Conservation (phyloP, 495 filamentous ascomycete genomes). For the Penicillium crystallinum region DNA sequence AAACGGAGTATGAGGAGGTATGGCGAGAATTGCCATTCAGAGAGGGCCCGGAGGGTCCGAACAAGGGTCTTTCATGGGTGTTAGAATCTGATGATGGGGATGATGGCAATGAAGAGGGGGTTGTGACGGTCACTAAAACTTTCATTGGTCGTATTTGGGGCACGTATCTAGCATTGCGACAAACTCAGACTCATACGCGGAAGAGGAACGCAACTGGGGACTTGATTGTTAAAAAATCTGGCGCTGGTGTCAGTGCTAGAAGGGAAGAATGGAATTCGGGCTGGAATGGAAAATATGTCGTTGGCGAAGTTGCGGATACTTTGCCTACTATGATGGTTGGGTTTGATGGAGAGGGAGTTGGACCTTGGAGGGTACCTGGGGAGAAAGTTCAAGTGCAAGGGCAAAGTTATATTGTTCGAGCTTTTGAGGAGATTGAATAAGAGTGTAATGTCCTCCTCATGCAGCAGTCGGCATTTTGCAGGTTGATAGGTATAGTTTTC, state of each 20-base stretch:
- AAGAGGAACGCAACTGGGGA: slow-evolving; percentile 11
- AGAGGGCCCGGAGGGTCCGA: slow-evolving; percentile 17
- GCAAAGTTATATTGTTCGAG: slow-evolving; percentile 29
- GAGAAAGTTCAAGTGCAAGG: slow-evolving; percentile 25
- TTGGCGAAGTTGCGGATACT: slow-evolving; percentile 13
- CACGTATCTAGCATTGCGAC: slow-evolving; percentile 33
- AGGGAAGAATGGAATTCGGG: slow-evolving; percentile 32
- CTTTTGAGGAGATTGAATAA: slow-evolving; percentile 25
- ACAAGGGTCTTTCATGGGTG: slow-evolving; percentile 31
- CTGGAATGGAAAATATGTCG: slow-evolving; percentile 28
- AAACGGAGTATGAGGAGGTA: slow-evolving; percentile 35
- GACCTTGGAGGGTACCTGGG: slow-evolving; percentile 15
- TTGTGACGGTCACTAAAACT: slow-evolving; percentile 24
- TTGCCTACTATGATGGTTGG: slow-evolving; percentile 26
- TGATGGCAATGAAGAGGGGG: slow-evolving; percentile 14
- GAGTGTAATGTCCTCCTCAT: background rate
- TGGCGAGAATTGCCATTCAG: slow-evolving; percentile 34
- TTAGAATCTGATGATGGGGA: slow-evolving; percentile 26
- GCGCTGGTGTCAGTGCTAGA: slow-evolving; percentile 31
- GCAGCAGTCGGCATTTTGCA: background rate
- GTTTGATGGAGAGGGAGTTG: slow-evolving; percentile 16
- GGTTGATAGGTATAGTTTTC: background rate
- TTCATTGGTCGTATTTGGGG: slow-evolving; percentile 37
- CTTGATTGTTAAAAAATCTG: slow-evolving; percentile 20
- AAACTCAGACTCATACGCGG: slow-evolving; percentile 21